Evolutionary conservation across 257 asterid genomes (phyloP).

Genomic region (Plectranthus barbatus): DNA sequence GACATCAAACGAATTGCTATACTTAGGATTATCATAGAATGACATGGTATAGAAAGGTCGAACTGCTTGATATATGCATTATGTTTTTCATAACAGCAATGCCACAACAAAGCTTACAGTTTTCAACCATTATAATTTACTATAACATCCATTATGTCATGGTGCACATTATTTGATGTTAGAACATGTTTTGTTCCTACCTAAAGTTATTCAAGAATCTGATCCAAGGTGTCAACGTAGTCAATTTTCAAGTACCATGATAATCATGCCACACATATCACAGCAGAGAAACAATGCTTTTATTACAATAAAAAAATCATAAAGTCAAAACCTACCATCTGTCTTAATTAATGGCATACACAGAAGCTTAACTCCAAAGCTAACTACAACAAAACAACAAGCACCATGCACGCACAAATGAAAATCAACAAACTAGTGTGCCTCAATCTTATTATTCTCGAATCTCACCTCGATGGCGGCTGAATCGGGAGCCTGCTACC

Average conservation of each 20-base stretch:
- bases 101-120: too few species aligned
- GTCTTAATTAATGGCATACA: background rate
- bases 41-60: constrained; percentile 97
- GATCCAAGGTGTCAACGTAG: background rate
- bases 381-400: too few species aligned
- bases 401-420: too few species aligned
- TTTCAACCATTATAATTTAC: too few species aligned
- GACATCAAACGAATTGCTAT: constrained; percentile 88
- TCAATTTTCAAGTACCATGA: background rate
- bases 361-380: background rate
- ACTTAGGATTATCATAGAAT: constrained; percentile 46
- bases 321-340: background rate
- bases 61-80: too few species aligned
- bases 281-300: background rate
- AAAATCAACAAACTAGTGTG: too few species aligned
- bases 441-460: too few species aligned
- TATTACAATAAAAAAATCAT: background rate
- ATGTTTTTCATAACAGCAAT: too few species aligned
- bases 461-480: too few species aligned
- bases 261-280: too few species aligned
- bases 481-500: constrained; percentile 58
- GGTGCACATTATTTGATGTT: too few species aligned
- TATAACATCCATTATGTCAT: too few species aligned
- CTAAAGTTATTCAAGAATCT: background rate
- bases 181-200: background rate